Base-by-base conservation (phyloP, 2,329 filamentous ascomycete genomes). In the Aspergillus niger region DNA sequence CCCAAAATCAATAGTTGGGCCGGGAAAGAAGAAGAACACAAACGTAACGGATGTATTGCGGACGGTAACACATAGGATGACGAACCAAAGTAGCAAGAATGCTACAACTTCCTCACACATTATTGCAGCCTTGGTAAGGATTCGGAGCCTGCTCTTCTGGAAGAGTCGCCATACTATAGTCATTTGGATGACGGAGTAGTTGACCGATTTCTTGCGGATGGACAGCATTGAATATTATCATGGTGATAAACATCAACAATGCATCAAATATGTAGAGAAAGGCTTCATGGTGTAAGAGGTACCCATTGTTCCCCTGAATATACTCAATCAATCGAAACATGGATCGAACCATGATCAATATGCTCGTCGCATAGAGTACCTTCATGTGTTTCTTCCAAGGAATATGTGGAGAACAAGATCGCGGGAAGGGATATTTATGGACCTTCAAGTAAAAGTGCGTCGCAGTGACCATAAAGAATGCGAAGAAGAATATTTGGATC, bases 401-500 rank as follows among this genome's bases (percentile, higher is more conserved):
- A 7, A 58, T 61, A 6, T 20, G 36, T 1, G n/a, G 39, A 24
- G 11, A 51, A 32, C 3, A 32, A 22, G 57, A 26, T n/a, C 58
- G 20, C 2, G 61, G 56, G 15, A 61, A 57, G 1, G 57, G 60
- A n/a, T 54, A 62, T 4, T 36, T 49, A 6, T 49, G 48, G 15
- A 62, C 13, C 11, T 62, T 62, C 2, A 56, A 13, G 17, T 65
- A 59, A 17, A 65, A 65, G 4, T 51, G 32, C 4, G 53, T 43
- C 8, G 55, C 56, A 0, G 59, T 57, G 6, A 80, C 58, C 32
- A 83, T 74, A 66, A 89, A 89, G 47, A 87, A 73, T n/a, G 77
- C 79, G 58, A 89, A 87, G 58, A 84, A 80, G 49, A 84, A 41
- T 36, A 89, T 79, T 67, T 89, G 86, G n/a, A 87, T 71, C 43